phyloP scores from a whole-genome alignment of 2,329 filamentous ascomycete genomes.

The Aspergillus japonicus region DNA sequence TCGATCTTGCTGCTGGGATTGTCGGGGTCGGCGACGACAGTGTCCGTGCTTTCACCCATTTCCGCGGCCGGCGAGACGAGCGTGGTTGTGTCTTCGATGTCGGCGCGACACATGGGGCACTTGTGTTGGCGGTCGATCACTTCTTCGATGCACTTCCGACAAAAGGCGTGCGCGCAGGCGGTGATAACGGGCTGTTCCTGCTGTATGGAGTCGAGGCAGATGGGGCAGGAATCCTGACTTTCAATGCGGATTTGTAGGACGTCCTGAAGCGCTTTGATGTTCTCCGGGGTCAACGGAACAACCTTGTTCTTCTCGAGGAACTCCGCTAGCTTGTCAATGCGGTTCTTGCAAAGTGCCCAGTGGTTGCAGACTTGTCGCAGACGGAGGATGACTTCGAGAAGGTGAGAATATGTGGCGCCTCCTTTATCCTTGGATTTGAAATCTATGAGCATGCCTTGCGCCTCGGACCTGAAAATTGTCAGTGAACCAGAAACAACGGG shows the following conservation, averaged over 20 bases:
- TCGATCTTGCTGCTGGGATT: conserved; percentile 80
- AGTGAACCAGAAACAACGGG: conserved; percentile 1
- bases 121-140: conserved; percentile 73
- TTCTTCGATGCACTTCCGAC: conserved; percentile 68
- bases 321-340: conserved; percentile 69
- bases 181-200: conserved; percentile 74
- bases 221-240: conserved; percentile 75
- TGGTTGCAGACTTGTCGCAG: conserved; percentile 86
- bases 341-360: conserved; percentile 76
- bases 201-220: conserved; percentile 73
- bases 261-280: conserved; percentile 68
- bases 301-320: conserved; percentile 66
- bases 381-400: conserved; percentile 78
- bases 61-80: conserved; percentile 68
- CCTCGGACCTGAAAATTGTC: conserved; percentile 58
- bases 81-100: conserved; percentile 58
- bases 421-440: conserved; percentile 52
- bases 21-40: conserved; percentile 58
- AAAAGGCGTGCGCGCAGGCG: conserved; percentile 79
- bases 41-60: conserved; percentile 48
- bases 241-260: conserved; percentile 76
- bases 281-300: conserved; percentile 70
- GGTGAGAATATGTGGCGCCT: conserved; percentile 64
- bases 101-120: conserved; percentile 79
- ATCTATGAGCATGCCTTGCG: conserved; percentile 66